Base-by-base conservation (phyloP, 106 monocot species). In the Dioscorea dumetorum region DNA sequence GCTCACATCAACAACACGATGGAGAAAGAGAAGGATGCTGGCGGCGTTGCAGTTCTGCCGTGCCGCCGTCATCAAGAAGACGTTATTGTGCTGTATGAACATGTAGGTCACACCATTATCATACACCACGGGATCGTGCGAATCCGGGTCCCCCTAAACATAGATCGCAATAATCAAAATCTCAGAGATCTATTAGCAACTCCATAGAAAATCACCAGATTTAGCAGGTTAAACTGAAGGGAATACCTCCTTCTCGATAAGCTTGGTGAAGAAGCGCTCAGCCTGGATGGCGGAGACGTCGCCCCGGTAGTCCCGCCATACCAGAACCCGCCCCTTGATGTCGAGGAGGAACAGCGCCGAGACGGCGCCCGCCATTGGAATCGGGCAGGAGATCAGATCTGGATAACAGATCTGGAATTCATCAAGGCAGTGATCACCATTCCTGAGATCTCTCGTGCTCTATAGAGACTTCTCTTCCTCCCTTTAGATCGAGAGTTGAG, bases 11-110 rank as follows among this genome's bases (percentile, higher is more conserved):
- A 90, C 80, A 21, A 90, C 81, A 20, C 90, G 87, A 69, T 94
- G 90, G 19, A 94, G 83, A 71, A 94, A 94, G 17, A 94, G 84
- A 57, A 94, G 85, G 69, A 90, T 81, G 64, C 94, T 94, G 50
- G 90, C 82, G 17, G 90, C 84, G 73, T 90, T 94, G 79, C 94
- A 94, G 62, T 94, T 94, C 83, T 90, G 94, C 70, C 87, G 75
- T 12, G 94, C 53, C 0, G 94, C 94, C 3, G 94, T 90, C 78
- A 94, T 85, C 67, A 94, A 62, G 77, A 87, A 94, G 17, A 94
- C 87, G 53, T 94, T 94, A 51, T 77, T 94, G 77, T 94, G 94
- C 60, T 94, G 94, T 71, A 94, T 90, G 76, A 90, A 94, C 90
- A 94, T 94, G 75, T 94, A 94, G 12, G 87, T 81, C 12, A 94